phyloP scores from a whole-genome alignment of 805 yeast genomes.

The Metschnikowia chrysomelidarum region DNA sequence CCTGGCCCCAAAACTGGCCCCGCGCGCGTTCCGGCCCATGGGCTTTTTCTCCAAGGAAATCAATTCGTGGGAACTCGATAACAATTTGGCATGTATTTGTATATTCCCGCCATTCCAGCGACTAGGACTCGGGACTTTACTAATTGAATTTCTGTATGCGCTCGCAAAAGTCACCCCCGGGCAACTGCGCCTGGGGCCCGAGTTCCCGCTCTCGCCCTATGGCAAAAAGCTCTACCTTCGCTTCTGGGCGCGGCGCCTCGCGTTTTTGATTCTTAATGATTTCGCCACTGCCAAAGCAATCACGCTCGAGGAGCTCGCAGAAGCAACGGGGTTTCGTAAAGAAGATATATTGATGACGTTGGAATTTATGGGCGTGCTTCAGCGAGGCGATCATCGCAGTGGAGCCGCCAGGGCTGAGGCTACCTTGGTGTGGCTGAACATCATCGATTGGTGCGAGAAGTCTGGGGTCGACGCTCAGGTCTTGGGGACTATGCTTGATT shows the following conservation, averaged over 20 bases:
- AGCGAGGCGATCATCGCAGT: not conserved
- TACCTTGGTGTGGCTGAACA: constrained; percentile 5
- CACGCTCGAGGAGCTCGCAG: constrained; percentile 49
- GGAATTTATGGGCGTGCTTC: constrained; percentile 47
- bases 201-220: constrained; percentile 80
- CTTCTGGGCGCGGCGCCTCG: constrained; percentile 64
- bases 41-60: constrained; percentile 92
- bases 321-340: constrained; percentile 59
- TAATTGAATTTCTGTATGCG: constrained; percentile 81
- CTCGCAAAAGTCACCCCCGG: constrained; percentile 58
- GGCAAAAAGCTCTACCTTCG: constrained; percentile 71
- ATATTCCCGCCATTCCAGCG: constrained; percentile 92
- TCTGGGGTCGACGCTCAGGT: constrained; percentile 25
- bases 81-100: constrained; percentile 84
- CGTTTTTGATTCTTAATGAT: constrained; percentile 20
- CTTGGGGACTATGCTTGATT: constrained; percentile 28
- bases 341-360: constrained; percentile 62
- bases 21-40: constrained; percentile 33
- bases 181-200: constrained; percentile 79
- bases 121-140: constrained; percentile 67
- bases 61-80: constrained; percentile 71
- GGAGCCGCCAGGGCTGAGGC: constrained; percentile 3
- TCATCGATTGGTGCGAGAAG: constrained; percentile 29
- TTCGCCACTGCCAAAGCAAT: constrained; percentile 19
- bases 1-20: not conserved